A percentile compares a stretch with the other conserved stretches of the same genome.
These are phyloP conservation scores for Royoungia palumana DNA, from an alignment of 768 basidiomycete species.

Conservation along the genomic window DNA sequence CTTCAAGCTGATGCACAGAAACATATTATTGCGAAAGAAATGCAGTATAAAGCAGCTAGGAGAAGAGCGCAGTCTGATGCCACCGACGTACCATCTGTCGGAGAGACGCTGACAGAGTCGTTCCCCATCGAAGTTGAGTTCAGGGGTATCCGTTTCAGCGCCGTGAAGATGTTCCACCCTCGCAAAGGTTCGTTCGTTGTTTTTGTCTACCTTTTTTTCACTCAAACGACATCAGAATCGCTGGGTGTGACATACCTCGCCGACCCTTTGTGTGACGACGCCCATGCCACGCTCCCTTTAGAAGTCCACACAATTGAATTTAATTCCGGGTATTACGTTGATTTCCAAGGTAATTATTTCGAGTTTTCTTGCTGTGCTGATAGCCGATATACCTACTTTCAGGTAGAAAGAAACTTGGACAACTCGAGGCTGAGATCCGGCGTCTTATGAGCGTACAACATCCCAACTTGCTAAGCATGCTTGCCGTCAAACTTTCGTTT, in stretches of 20 bases:
- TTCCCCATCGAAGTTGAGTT: constrained; percentile 58
- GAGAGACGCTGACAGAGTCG: constrained; percentile 56
- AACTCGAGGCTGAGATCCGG: constrained; percentile 63
- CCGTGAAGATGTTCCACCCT: constrained; percentile 72
- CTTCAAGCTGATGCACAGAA: constrained; percentile 63
- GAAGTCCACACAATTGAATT: constrained; percentile 70
- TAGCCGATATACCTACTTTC: neutral
- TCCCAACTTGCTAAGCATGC: constrained; percentile 60
- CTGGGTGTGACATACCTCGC: constrained; percentile 69
- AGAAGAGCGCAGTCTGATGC: constrained; percentile 68
- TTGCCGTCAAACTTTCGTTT: constrained; percentile 61
- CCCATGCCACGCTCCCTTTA: constrained; percentile 53
- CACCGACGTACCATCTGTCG: constrained; percentile 54
- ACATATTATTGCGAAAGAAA: constrained; percentile 45
- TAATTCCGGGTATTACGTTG: constrained; percentile 63
- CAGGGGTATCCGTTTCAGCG: constrained; percentile 55
- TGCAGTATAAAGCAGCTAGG: constrained; percentile 49
- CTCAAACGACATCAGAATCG: constrained; percentile 40
- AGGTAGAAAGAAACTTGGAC: constrained; percentile 69
- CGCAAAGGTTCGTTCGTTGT: constrained; percentile 47
- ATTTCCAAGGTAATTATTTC: constrained; percentile 48
- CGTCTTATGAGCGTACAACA: constrained; percentile 58
- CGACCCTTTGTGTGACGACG: constrained; percentile 70
- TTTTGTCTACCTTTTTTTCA: neutral
- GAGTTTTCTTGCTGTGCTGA: neutral